A percentile compares a stretch with the other conserved stretches of the same genome.
These are phyloP conservation scores for Halophytophthora polymorphica DNA, from an alignment of 352 stramenopile genomes.

Conservation along the genomic window DNA sequence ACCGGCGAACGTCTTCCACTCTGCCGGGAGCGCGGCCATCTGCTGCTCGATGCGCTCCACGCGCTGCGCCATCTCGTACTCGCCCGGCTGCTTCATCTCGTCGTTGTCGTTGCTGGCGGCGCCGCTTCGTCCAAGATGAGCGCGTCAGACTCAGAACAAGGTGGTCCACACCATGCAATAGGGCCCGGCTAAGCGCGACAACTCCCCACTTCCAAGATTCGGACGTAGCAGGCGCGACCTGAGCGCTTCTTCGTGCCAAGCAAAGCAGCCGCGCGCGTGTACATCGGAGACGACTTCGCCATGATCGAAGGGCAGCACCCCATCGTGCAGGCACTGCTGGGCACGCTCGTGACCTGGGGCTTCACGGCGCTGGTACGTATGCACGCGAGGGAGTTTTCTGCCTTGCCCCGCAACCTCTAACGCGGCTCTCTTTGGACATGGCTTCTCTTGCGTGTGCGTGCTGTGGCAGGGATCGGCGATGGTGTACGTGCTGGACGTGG, in stretches of 20 bases:
- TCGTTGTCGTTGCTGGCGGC: neutral
- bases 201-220: neutral
- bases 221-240: neutral
- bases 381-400: too few relatives aligned
- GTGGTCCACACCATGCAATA: neutral
- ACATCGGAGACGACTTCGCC: neutral
- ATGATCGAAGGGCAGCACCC: constrained; percentile 81
- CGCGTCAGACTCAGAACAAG: neutral
- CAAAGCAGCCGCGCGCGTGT: constrained; percentile 1
- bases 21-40: constrained; percentile 31
- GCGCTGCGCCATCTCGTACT: constrained; percentile 43
- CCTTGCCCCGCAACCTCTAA: too few relatives aligned
- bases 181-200: too few relatives aligned
- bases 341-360: constrained; percentile 81
- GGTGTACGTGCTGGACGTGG: constrained; percentile 82
- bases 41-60: constrained; percentile 59
- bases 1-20: constrained; percentile 46
- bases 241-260: constrained; percentile 17
- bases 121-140: neutral
- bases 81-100: constrained; percentile 8
- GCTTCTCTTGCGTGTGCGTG: neutral
- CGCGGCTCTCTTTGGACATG: neutral
- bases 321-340: constrained; percentile 76
- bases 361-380: constrained; percentile 67
- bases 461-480: constrained; percentile 53